These are phyloP conservation scores for Alnus glutinosa DNA, from an alignment of 306 rosid species.

Conservation along the genomic window DNA sequence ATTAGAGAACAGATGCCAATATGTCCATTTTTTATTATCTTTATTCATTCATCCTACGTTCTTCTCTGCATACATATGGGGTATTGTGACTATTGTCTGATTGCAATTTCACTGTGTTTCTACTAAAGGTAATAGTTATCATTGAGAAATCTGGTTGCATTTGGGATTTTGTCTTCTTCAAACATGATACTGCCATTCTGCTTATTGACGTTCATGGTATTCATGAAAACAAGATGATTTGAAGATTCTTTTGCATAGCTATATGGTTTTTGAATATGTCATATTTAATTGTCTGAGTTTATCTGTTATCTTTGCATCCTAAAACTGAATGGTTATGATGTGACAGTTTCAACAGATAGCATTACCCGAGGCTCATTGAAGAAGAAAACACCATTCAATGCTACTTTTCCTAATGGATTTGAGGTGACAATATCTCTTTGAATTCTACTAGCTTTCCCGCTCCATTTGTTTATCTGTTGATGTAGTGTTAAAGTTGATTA, in stretches of 20 bases:
- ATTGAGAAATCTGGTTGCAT: slow-evolving; percentile 7
- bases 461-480: slow-evolving; percentile 9
- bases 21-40: not conserved
- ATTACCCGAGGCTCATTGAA: slow-evolving; percentile 41
- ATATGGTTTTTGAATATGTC: not conserved
- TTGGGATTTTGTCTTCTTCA: slow-evolving; percentile 6
- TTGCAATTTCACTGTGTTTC: not conserved
- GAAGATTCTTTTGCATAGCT: not conserved
- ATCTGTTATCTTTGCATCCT: slow-evolving; percentile 9
- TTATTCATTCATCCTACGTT: not conserved
- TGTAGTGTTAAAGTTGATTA: slow-evolving; percentile 8
- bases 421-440: slow-evolving; percentile 61
- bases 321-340: slow-evolving; percentile 24
- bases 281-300: not conserved
- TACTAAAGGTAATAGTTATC: not conserved
- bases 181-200: not conserved
- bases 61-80: not conserved
- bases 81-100: not conserved
- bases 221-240: not conserved
- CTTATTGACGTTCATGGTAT: too few relatives aligned
- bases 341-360: slow-evolving; percentile 47
- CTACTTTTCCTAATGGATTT: slow-evolving; percentile 84
- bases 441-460: slow-evolving; percentile 1
- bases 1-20: not conserved
- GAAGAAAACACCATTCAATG: slow-evolving; percentile 48